These are phyloP conservation scores for Aquilaria yunnanensis DNA, from an alignment of 345 rosid genomes.

Conservation along the genomic window DNA sequence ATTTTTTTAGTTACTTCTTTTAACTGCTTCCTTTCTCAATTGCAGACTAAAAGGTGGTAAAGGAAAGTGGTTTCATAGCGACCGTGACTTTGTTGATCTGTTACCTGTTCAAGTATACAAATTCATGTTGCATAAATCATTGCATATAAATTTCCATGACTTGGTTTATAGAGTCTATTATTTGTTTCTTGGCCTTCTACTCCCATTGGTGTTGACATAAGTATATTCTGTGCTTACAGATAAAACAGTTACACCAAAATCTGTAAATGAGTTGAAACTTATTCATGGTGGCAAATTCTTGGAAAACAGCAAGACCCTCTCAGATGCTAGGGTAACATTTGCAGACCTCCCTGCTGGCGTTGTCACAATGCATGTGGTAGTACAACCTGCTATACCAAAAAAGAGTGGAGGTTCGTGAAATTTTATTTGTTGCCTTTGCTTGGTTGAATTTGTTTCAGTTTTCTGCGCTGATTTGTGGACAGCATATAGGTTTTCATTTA, in stretches of 20 bases:
- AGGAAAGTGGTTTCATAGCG: too few relatives aligned
- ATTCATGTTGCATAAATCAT: too few relatives aligned
- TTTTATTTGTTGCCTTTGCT: too few relatives aligned
- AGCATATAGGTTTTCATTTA: too few relatives aligned
- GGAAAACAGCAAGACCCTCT: conserved; percentile 32
- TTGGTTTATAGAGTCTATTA: background rate
- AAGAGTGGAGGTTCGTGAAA: conserved; percentile 25
- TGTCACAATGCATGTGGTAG: conserved; percentile 33
- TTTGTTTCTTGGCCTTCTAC: background rate
- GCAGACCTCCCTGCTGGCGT: conserved; percentile 26
- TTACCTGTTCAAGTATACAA: background rate
- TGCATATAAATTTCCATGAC: too few relatives aligned
- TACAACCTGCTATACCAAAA: conserved; percentile 28
- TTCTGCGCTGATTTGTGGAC: too few relatives aligned
- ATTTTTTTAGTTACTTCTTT: background rate
- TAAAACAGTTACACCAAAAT: conserved; percentile 26
- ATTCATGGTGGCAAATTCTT: conserved; percentile 36
- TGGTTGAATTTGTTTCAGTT: background rate
- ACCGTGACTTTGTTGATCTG: background rate
- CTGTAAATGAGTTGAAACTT: conserved; percentile 30
- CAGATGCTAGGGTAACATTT: conserved; percentile 25
- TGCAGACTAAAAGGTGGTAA: background rate
- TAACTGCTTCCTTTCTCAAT: background rate
- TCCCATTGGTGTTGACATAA: too few relatives aligned
- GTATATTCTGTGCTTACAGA: conserved; percentile 13